These are phyloP conservation scores for Trichoderma parareesei DNA, from an alignment of 495 filamentous ascomycete species.

Conservation along the genomic window DNA sequence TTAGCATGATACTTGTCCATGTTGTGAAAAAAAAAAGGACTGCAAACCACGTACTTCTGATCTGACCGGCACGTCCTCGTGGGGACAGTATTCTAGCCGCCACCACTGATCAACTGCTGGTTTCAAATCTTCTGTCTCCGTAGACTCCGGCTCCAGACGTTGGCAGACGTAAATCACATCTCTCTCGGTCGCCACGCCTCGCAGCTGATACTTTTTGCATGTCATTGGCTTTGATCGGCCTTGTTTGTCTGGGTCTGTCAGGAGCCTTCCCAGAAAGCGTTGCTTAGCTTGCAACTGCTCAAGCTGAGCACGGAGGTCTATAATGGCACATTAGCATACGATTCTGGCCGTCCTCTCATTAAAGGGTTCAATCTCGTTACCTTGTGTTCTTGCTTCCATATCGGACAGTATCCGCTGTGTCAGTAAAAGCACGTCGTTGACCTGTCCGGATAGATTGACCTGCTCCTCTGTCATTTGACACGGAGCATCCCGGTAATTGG, in stretches of 20 bases:
- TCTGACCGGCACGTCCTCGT: constrained; percentile 21
- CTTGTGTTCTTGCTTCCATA: constrained; percentile 15
- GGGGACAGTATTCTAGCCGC: constrained; percentile 26
- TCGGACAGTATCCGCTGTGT: constrained; percentile 15
- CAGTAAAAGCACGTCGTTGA: not conserved
- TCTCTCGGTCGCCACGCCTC: constrained; percentile 29
- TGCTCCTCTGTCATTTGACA: constrained; percentile 28
- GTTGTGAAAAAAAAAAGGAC: not conserved
- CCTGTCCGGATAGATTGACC: constrained; percentile 10
- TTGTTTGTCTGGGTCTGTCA: constrained; percentile 27
- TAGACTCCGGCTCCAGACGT: constrained; percentile 18
- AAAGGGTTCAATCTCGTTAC: constrained; percentile 1
- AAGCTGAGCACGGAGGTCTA: constrained; percentile 9
- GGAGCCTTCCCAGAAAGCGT: constrained; percentile 20
- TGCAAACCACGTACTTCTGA: constrained; percentile 22
- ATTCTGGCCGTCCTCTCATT: not conserved
- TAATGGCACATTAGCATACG: constrained; percentile 7
- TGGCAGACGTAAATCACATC: constrained; percentile 33
- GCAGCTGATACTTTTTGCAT: constrained; percentile 28
- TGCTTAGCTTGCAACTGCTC: constrained; percentile 15
- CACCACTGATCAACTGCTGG: constrained; percentile 33
- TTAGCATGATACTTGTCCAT: not conserved
- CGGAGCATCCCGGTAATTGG: constrained; percentile 37
- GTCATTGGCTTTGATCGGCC: constrained; percentile 12
- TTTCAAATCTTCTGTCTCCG: constrained; percentile 16